Conservation (phyloP, 2,329 filamentous ascomycete species). For the Leptographium lundbergii region DNA sequence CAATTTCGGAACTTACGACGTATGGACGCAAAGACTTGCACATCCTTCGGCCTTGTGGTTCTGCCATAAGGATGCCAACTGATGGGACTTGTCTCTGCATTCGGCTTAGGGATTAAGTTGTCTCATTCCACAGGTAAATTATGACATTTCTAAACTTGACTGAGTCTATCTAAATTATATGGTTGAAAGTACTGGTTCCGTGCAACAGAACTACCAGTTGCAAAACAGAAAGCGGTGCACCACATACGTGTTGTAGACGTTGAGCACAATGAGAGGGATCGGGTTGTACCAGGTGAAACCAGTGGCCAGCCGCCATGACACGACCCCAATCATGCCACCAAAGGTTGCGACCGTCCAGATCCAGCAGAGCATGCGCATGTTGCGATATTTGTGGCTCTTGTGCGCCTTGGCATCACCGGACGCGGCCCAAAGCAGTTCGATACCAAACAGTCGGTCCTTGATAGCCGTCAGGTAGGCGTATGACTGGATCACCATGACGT, state of each 20-base stretch:
- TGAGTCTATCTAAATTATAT: background rate
- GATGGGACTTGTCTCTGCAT: too few species aligned
- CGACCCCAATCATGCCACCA: background rate
- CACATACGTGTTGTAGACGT: conserved; percentile 1
- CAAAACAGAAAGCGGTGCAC: conserved; percentile 3
- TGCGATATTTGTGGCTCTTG: conserved; percentile 7
- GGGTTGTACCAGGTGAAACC: conserved; percentile 1
- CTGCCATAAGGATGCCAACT: too few species aligned
- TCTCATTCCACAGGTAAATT: too few species aligned
- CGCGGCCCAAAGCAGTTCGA: conserved; percentile 4
- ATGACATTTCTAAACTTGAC: background rate
- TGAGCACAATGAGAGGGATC: conserved; percentile 1
- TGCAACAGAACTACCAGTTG: background rate
- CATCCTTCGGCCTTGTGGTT: too few species aligned
- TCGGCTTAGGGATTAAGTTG: too few species aligned
- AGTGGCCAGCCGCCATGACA: background rate
- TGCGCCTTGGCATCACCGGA: conserved; percentile 5
- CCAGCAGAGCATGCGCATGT: conserved; percentile 6
- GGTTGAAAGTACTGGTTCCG: background rate
- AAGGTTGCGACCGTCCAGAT: background rate
- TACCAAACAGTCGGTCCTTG: conserved; percentile 4
- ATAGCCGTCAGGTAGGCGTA: conserved; percentile 6
- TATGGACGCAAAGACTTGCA: too few species aligned
- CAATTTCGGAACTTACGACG: too few species aligned
- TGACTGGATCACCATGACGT: conserved; percentile 5